Conservation (phyloP, 345 rosid species). For the Crucihimalaya himalaica region DNA sequence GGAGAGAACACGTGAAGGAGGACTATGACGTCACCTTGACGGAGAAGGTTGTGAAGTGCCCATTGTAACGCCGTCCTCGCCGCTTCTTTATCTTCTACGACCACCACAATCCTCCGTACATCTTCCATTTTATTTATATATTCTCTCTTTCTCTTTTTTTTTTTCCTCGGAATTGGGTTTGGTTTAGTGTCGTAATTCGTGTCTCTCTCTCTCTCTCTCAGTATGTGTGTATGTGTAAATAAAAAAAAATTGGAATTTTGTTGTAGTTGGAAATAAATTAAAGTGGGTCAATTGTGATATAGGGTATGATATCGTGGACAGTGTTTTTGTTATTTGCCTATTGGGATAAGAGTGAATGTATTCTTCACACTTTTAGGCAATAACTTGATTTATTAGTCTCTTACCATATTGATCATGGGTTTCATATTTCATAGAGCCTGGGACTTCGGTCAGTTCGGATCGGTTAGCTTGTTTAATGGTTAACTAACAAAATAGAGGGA, state of each 20-base stretch:
- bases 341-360: not conserved
- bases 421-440: too few relatives aligned
- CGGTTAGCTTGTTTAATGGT: too few relatives aligned
- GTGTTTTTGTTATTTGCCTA: conserved; percentile 29
- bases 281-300: conserved; percentile 28
- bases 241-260: not conserved
- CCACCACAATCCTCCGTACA: conserved; percentile 53
- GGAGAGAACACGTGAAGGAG: conserved; percentile 60
- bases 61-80: conserved; percentile 58
- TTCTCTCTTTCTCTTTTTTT: not conserved
- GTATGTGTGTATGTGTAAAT: conserved; percentile 14
- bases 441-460: too few relatives aligned
- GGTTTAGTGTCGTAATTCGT: conserved; percentile 34
- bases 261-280: not conserved
- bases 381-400: not conserved
- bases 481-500: too few relatives aligned
- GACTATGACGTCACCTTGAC: conserved; percentile 53
- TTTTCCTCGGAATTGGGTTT: not conserved
- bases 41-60: conserved; percentile 60
- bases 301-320: conserved; percentile 31
- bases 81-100: conserved; percentile 58
- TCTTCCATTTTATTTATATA: conserved; percentile 31
- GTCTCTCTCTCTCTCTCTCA: conserved; percentile 13
- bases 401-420: conserved; percentile 5
- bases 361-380: not conserved